Percentiles rank a stretch among this genome's conserved stretches.
phyloP scores from a whole-genome alignment of 2,329 filamentous ascomycete species.

The Fusarium fujikuroi region DNA sequence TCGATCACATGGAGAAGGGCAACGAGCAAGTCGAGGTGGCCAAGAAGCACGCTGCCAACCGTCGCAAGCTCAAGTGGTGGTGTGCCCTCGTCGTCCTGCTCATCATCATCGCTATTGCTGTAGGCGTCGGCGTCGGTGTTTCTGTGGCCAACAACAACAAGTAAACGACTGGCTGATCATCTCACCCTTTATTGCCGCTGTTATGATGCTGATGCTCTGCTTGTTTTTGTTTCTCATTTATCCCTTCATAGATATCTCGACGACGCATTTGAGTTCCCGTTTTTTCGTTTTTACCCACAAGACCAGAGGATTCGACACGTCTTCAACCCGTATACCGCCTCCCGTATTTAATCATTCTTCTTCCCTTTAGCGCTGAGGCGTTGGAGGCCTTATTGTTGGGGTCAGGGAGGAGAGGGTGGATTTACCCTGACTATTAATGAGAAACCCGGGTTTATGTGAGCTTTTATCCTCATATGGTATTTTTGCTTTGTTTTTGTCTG shows the following conservation, averaged over 20 bases:
- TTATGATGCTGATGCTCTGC: slow-evolving; percentile 25
- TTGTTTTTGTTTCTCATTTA: slow-evolving; percentile 27
- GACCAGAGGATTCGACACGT: slow-evolving; percentile 28
- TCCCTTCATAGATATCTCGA: slow-evolving; percentile 40
- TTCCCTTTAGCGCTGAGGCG: slow-evolving; percentile 28
- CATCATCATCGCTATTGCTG: slow-evolving; percentile 65
- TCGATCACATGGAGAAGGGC: slow-evolving; percentile 73
- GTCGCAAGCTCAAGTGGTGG: slow-evolving; percentile 85
- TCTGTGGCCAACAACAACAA: slow-evolving; percentile 49
- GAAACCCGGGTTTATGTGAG: slow-evolving; percentile 24
- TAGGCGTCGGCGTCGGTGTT: slow-evolving; percentile 66
- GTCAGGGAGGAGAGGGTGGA: slow-evolving; percentile 7
- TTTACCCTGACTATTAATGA: slow-evolving; percentile 18
- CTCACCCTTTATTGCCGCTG: slow-evolving; percentile 2
- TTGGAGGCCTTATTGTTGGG: slow-evolving; percentile 26
- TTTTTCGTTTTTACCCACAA: slow-evolving; percentile 3
- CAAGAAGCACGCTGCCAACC: slow-evolving; percentile 72
- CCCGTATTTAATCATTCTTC: slow-evolving; percentile 42
- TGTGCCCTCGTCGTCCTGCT: slow-evolving; percentile 71
- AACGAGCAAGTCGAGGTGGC: slow-evolving; percentile 76
- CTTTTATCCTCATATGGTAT: slow-evolving; percentile 14
- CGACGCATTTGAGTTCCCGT: slow-evolving; percentile 17
- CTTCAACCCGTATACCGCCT: slow-evolving; percentile 26
- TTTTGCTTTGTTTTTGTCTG: slow-evolving; percentile 20
- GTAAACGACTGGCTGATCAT: slow-evolving; percentile 1